Evolutionary conservation across 2,329 filamentous ascomycete species (phyloP).

Genomic region (Fusarium sp.): DNA sequence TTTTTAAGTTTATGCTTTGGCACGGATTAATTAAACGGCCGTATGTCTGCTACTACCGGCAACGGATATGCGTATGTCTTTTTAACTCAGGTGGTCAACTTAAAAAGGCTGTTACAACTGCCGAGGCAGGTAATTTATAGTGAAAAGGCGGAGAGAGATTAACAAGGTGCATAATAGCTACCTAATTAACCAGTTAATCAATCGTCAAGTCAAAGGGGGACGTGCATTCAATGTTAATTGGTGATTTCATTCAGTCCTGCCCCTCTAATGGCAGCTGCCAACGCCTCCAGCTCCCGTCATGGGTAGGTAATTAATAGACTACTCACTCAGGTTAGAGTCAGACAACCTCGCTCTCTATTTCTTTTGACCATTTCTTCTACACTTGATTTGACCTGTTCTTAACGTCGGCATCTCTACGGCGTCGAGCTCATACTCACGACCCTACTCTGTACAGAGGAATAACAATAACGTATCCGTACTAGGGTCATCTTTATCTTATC

Average conservation of each 20-base stretch:
- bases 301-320: neutral
- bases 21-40: neutral
- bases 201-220: neutral
- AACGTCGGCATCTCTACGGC: conserved; percentile 4
- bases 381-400: neutral
- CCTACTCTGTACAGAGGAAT: neutral
- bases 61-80: too few relatives aligned
- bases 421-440: neutral
- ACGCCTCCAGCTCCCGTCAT: neutral
- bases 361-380: neutral
- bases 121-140: too few relatives aligned
- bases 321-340: neutral
- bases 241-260: conserved; percentile 18
- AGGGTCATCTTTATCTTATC: conserved; percentile 2
- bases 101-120: too few relatives aligned
- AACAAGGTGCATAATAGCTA: neutral
- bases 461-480: too few relatives aligned
- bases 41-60: too few relatives aligned
- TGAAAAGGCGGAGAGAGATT: too few relatives aligned
- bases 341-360: neutral
- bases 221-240: conserved; percentile 22
- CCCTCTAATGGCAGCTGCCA: neutral
- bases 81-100: too few relatives aligned
- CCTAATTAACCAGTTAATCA: neutral
- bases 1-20: neutral